A percentile compares a stretch with the other conserved stretches of the same genome.
Evolutionary conservation across 1,139 yeast genomes (phyloP).

Genomic region (Debaryomyces nepalensis): DNA sequence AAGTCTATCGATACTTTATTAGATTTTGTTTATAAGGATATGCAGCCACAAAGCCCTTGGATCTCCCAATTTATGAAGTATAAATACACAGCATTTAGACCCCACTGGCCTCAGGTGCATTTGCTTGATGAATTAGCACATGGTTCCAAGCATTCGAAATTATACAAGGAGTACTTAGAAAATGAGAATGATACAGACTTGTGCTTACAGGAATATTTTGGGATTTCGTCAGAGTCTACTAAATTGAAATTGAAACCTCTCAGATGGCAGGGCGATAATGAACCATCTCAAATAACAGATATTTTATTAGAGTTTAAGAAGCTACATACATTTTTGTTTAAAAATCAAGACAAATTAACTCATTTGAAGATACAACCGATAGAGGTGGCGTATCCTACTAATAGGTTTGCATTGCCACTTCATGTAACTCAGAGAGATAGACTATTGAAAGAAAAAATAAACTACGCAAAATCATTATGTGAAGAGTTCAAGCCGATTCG

Average conservation of each 20-base stretch:
- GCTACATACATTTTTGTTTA: conserved; percentile 28
- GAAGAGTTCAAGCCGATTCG: conserved; percentile 29
- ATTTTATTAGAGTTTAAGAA: conserved; percentile 21
- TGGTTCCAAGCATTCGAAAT: conserved; percentile 12
- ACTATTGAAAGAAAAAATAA: conserved; percentile 30
- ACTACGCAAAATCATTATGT: conserved; percentile 27
- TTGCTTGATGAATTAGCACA: conserved; percentile 35
- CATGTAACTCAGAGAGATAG: conserved; percentile 34
- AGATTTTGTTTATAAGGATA: conserved; percentile 33
- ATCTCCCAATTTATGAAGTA: conserved; percentile 25
- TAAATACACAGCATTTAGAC: conserved; percentile 28
- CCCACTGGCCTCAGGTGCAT: conserved; percentile 44
- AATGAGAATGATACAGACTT: conserved; percentile 19
- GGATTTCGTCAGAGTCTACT: conserved; percentile 7
- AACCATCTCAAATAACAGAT: neutral
- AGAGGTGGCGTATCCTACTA: conserved; percentile 41
- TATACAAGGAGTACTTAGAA: conserved; percentile 19
- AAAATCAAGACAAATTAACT: conserved; percentile 25
- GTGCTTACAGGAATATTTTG: conserved; percentile 21
- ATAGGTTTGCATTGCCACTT: conserved; percentile 38
- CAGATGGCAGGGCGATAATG: conserved; percentile 3
- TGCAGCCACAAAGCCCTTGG: conserved; percentile 25
- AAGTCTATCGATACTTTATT: conserved; percentile 28
- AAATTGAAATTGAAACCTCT: conserved; percentile 11
- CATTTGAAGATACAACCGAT: conserved; percentile 33